phyloP scores from a whole-genome alignment of 2,329 filamentous ascomycete species.

The Fusarium illudens region DNA sequence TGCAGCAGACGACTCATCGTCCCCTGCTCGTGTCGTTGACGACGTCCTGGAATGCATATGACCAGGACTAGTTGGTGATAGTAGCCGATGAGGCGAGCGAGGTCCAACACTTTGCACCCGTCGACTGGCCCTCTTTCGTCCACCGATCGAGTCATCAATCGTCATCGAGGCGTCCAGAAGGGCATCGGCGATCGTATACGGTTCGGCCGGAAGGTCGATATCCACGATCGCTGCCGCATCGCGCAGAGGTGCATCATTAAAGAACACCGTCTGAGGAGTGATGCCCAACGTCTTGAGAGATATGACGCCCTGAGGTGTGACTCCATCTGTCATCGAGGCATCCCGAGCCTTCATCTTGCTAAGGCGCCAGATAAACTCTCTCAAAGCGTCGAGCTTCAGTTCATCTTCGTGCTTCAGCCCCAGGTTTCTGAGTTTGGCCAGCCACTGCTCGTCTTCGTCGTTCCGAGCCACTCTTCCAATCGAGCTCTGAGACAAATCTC shows the following conservation, averaged over 20 bases:
- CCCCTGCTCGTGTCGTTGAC: slow-evolving; percentile 43
- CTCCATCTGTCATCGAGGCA: slow-evolving; percentile 47
- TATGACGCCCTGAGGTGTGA: slow-evolving; percentile 60
- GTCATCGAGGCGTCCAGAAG: slow-evolving; percentile 91
- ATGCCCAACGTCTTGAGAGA: slow-evolving; percentile 78
- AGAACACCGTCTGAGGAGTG: slow-evolving; percentile 88
- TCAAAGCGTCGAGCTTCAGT: slow-evolving; percentile 82
- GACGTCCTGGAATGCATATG: slow-evolving; percentile 51
- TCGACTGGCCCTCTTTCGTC: slow-evolving; percentile 62
- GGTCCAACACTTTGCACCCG: slow-evolving; percentile 51
- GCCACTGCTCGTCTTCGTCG: slow-evolving; percentile 94
- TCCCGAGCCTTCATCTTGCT: slow-evolving; percentile 74
- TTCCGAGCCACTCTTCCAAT: slow-evolving; percentile 75
- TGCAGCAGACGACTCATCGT: slow-evolving; percentile 49
- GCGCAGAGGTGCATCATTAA: slow-evolving; percentile 76
- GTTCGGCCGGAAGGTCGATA: slow-evolving; percentile 49
- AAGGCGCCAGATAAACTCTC: slow-evolving; percentile 91
- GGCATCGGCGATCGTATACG: slow-evolving; percentile 88
- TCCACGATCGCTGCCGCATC: slow-evolving; percentile 47
- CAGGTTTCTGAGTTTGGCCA: slow-evolving; percentile 83
- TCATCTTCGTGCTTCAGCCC: slow-evolving; percentile 87
- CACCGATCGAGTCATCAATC: slow-evolving; percentile 73
- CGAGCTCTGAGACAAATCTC: slow-evolving; percentile 64
- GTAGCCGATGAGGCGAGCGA: slow-evolving; percentile 41
- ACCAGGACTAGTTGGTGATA: slow-evolving; percentile 44